Percentiles rank a stretch among this genome's conserved stretches.
These are phyloP conservation scores for Candida coleopterorum DNA, from an alignment of 805 yeast species.

Conservation along the genomic window DNA sequence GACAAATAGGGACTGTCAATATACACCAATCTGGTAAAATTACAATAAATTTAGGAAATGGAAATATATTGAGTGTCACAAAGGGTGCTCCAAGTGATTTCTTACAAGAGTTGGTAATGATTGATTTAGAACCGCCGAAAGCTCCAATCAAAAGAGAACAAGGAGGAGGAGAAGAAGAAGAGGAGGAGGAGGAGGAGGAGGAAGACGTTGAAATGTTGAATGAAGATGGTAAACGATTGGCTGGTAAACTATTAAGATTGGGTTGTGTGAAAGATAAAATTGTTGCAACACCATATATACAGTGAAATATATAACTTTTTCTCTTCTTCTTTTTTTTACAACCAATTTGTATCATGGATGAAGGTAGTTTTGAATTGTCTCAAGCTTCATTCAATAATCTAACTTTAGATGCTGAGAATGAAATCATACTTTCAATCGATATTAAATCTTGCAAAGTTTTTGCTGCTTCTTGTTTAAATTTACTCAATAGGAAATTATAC, in stretches of 20 bases:
- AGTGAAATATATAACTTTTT: not conserved
- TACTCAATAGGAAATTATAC: not conserved
- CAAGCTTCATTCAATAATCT: not conserved
- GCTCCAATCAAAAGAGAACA: not conserved
- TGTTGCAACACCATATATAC: slow-evolving; percentile 25
- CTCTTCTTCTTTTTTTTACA: slow-evolving; percentile 1
- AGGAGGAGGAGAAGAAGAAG: not conserved
- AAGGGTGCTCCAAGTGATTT: slow-evolving; percentile 68
- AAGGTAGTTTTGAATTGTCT: not conserved
- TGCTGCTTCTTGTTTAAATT: slow-evolving; percentile 6
- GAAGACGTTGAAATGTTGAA: slow-evolving; percentile 21
- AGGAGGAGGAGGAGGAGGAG: not conserved
- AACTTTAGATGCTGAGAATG: slow-evolving; percentile 3
- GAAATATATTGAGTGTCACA: slow-evolving; percentile 57
- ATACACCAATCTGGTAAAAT: slow-evolving; percentile 82
- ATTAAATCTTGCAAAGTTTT: not conserved
- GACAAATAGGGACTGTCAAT: slow-evolving; percentile 69
- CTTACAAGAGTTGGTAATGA: slow-evolving; percentile 64
- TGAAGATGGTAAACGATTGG: slow-evolving; percentile 16
- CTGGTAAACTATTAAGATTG: slow-evolving; percentile 23
- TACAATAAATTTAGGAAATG: slow-evolving; percentile 68
- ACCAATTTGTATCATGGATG: slow-evolving; percentile 4
- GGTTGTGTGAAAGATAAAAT: slow-evolving; percentile 28
- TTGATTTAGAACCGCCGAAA: slow-evolving; percentile 32
- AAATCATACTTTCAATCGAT: slow-evolving; percentile 4